Base-by-base conservation (phyloP, 2,329 filamentous ascomycete species). In the Colletotrichum somersetense region DNA sequence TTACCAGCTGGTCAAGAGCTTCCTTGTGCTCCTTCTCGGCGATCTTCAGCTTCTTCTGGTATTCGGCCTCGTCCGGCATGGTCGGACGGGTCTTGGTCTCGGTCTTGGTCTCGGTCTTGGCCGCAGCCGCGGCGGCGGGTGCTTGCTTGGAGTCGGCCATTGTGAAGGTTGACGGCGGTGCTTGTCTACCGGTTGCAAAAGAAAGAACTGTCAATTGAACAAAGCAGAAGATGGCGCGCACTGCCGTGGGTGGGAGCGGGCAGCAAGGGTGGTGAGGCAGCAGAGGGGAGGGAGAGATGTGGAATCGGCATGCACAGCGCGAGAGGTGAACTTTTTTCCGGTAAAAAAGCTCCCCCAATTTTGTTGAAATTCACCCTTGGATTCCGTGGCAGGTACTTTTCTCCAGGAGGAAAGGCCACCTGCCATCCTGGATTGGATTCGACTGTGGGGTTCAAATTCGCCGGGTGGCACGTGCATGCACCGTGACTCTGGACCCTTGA, bases 1-100 rank as follows among this genome's bases (percentile, higher is more conserved):
- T 66, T 81, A 85, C 83, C 77, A 84, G 78, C 74, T 79, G 80
- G 77, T 93, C 91, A 85, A 96, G 92, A 59, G 92, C 88, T 64
- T 90, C 90, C 79, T 92, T 87, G 84, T 97, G 92, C 76, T 93
- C 94, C 86, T 97, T 97, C 84, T 98, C 94, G 35, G 93, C 92
- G 84, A 92, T 90, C 62, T 90, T 91, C 73, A 97, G 88, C 75
- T 89, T 88, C 80, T 91, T 89, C 85, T 97, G 95, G 87, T 91
- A 99, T 77, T 88, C 86, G 75, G 92, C 92, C 85, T 96, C 93
- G 82, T 98, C 93, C 58, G 96, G 96, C 88, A 93, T 94, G 83
- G 93, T 89, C 66, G 95, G 95, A 85, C 91, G 94, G 79, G 85
- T 80, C 74, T 83, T 82, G 71, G 80, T 79, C 74, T 85, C 80